Evolutionary conservation across 1,284 basidiomycete species (phyloP).

Genomic region (Moesziomyces aphidis): DNA sequence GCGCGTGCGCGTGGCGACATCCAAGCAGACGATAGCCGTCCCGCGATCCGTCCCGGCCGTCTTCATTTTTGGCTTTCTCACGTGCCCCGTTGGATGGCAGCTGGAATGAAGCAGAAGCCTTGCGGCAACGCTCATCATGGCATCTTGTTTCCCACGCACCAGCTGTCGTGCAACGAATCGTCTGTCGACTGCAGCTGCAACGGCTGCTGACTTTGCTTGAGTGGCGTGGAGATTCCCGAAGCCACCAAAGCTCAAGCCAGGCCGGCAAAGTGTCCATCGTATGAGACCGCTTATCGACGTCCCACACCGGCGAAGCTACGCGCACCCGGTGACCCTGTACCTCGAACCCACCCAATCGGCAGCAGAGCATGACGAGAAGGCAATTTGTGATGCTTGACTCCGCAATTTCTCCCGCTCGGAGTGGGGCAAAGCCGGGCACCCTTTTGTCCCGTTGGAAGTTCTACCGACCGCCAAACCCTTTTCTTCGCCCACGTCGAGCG

Average conservation of each 20-base stretch:
- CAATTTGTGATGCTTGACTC: no score
- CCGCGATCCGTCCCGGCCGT: neutral
- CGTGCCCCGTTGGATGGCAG: no score
- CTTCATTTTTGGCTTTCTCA: neutral
- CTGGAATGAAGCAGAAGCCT: no score
- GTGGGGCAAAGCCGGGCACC: neutral
- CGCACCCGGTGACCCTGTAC: neutral
- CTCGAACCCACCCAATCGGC: neutral
- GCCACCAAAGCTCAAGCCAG: neutral
- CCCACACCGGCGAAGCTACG: neutral
- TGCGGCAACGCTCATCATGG: no score
- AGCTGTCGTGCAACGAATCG: no score
- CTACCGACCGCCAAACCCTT: neutral
- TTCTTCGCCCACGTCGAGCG: neutral
- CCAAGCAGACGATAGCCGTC: neutral
- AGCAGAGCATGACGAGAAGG: no score
- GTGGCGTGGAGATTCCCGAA: neutral
- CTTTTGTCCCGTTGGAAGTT: neutral
- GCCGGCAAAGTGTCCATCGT: no score
- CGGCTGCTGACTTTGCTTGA: no score
- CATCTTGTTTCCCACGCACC: no score
- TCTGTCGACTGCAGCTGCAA: no score
- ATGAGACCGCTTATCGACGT: neutral
- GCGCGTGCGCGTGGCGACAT: no score
- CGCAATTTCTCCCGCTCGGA: neutral